Conservation (phyloP, 2,329 filamentous ascomycete genomes). For the Aspergillus unguis region DNA sequence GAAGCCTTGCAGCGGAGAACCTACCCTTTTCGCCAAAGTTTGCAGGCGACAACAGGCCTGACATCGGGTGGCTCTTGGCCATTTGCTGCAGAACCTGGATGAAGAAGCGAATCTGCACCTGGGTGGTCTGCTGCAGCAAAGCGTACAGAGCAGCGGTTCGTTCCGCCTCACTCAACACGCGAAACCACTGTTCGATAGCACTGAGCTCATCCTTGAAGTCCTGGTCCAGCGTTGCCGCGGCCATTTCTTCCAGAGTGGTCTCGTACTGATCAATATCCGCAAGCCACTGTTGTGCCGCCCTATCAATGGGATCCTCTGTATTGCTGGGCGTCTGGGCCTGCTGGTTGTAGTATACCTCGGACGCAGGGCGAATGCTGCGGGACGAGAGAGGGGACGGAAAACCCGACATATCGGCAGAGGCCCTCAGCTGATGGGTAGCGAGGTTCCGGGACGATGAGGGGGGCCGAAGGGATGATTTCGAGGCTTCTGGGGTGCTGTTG, state of each 20-base stretch:
- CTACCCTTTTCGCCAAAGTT: conserved; percentile 91
- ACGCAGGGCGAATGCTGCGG: conserved; percentile 83
- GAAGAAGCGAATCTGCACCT: conserved; percentile 98
- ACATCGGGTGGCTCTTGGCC: conserved; percentile 98
- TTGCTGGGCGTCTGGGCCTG: conserved; percentile 65
- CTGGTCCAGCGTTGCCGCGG: conserved; percentile 94
- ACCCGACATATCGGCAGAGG: conserved; percentile 92
- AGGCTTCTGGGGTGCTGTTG: conserved; percentile 94
- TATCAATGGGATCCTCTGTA: conserved; percentile 82
- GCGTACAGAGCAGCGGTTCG: conserved; percentile 93
- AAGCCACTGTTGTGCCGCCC: conserved; percentile 96
- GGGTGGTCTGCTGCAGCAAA: conserved; percentile 93
- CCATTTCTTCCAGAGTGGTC: conserved; percentile 98
- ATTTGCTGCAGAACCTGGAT: conserved; percentile 98
- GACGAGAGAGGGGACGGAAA: conserved; percentile 69
- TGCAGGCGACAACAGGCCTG: conserved; percentile 86
- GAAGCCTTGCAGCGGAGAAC: conserved; percentile 18
- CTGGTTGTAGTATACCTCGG: conserved; percentile 86
- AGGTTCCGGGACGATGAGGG: conserved; percentile 78
- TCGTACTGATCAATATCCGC: conserved; percentile 99
- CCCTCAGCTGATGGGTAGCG: conserved; percentile 79
- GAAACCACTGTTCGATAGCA: conserved; percentile 99
- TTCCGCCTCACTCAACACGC: conserved; percentile 93
- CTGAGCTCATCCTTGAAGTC: conserved; percentile 99
- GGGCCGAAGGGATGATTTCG: conserved; percentile 74